Base-by-base conservation (phyloP, 1,139 yeast genomes). In the Yamadazyma atmosphaerica region DNA sequence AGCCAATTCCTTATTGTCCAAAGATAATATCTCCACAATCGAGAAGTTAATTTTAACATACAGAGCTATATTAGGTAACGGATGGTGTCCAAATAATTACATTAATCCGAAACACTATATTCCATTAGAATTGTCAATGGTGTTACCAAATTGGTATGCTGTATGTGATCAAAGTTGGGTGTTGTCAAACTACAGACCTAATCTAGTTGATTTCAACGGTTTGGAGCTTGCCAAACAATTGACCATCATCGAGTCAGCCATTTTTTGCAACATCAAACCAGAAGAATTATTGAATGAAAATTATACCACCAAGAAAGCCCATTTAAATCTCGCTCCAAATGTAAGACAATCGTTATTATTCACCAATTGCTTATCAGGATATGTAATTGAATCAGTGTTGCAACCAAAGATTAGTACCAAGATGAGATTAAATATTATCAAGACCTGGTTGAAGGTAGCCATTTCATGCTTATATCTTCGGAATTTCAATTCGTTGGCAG, bases 401-500 rank as follows among this genome's bases (percentile, higher is more conserved):
- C 79, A 75, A 41, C 81, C 85, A 0, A 69, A 69, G 12, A 46
- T 77, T 62, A 59, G 61, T 44, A 52, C 63, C 42, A 71, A 77
- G 64, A 66, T 72, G 53, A 68, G 90, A 45, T 69, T 77, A 32
- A 81, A 79, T 48, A 68, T 78, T 35, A 63, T 89, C 28, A 84
- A 84, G 56, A 79, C 81, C 15, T 90, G 98, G 97, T 68, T 90
- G 46, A 86, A 86, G 54, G 74, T 88, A 32, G 92, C 95, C 0
- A 76, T 86, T 41, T 84, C 90, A n/a, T 82, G 95, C 52, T 70
- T 83, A 38, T 85, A 86, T 51, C 68, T 88, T 53, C 72, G 94
- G 43, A 89, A 89, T 57, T 87, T 83, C 66, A 90, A 90, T 59
- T 82, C 95, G 0, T 67, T 88, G 41, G 92, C 96, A n/a, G 86